Evolutionary conservation across 805 yeast genomes (phyloP).

Genomic region (Saturnispora hagleri): DNA sequence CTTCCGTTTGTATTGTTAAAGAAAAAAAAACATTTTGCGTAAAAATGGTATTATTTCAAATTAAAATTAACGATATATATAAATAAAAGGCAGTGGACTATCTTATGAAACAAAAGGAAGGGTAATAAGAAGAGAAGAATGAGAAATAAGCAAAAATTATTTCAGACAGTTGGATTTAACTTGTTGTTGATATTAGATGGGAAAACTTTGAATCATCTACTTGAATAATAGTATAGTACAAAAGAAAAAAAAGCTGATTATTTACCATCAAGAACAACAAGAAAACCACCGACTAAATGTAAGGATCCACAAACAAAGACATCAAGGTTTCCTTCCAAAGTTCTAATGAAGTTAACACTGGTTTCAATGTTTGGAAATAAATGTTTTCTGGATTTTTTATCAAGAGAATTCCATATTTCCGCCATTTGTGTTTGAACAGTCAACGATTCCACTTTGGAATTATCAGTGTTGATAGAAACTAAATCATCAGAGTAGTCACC

Average conservation of each 20-base stretch:
- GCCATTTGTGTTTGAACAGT: conserved; percentile 73
- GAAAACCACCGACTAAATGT: conserved; percentile 88
- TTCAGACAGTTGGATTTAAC: neutral
- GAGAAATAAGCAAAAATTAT: neutral
- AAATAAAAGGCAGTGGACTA: neutral
- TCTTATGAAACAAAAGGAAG: neutral
- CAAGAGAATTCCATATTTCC: conserved; percentile 54
- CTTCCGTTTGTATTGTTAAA: neutral
- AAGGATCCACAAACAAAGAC: conserved; percentile 92
- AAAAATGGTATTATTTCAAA: neutral
- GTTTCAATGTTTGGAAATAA: conserved; percentile 72
- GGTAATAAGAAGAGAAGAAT: neutral
- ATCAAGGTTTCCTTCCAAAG: conserved; percentile 43
- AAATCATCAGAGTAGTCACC: conserved; percentile 77
- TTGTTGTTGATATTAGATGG: neutral
- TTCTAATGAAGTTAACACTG: conserved; percentile 46
- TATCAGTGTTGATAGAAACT: conserved; percentile 75
- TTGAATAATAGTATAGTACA: neutral
- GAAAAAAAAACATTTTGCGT: neutral
- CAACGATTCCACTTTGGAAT: conserved; percentile 68
- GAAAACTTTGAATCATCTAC: neutral
- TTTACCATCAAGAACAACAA: conserved; percentile 64
- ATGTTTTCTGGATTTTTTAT: conserved; percentile 32
- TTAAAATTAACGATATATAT: neutral
- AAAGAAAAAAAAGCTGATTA: neutral